phyloP scores from a whole-genome alignment of 1,139 yeast genomes.

The Geotrichum aggregatum region DNA sequence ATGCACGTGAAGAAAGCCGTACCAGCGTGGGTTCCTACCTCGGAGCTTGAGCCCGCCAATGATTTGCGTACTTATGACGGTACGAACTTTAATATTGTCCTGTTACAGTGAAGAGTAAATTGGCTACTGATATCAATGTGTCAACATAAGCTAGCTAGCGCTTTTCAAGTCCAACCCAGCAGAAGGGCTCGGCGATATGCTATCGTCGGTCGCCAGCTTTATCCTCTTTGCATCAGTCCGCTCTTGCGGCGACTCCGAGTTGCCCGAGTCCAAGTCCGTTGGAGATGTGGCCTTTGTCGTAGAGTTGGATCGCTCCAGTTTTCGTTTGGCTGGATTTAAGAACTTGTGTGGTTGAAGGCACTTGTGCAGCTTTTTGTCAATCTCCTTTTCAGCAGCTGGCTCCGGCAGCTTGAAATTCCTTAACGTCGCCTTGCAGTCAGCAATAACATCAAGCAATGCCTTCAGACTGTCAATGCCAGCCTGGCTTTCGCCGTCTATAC shows the following conservation, averaged over 20 bases:
- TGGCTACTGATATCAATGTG: too few species aligned
- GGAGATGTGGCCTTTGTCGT: constrained; percentile 2
- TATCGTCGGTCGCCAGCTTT: neutral
- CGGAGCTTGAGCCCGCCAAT: too few species aligned
- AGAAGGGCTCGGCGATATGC: neutral
- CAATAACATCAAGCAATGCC: constrained; percentile 25
- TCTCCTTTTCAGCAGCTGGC: constrained; percentile 33
- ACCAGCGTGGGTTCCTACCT: too few species aligned
- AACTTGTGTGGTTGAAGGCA: constrained; percentile 31
- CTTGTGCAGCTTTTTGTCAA: constrained; percentile 37
- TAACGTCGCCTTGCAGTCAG: constrained; percentile 28
- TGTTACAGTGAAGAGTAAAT: too few species aligned
- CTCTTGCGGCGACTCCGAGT: constrained; percentile 9
- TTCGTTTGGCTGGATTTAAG: constrained; percentile 18
- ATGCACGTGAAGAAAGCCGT: too few species aligned
- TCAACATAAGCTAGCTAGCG: too few species aligned
- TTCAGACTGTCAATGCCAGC: constrained; percentile 13
- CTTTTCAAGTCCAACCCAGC: too few species aligned
- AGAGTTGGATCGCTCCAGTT: constrained; percentile 13
- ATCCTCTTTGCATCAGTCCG: constrained; percentile 4
- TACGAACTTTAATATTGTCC: too few species aligned
- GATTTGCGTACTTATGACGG: too few species aligned
- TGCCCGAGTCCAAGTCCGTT: neutral
- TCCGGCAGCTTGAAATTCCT: constrained; percentile 23
- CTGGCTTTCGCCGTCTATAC: neutral